Percentiles rank a stretch among this genome's conserved stretches.
Evolutionary conservation across 345 rosid genomes (phyloP).

Genomic region (Xanthoceras sorbifolium): DNA sequence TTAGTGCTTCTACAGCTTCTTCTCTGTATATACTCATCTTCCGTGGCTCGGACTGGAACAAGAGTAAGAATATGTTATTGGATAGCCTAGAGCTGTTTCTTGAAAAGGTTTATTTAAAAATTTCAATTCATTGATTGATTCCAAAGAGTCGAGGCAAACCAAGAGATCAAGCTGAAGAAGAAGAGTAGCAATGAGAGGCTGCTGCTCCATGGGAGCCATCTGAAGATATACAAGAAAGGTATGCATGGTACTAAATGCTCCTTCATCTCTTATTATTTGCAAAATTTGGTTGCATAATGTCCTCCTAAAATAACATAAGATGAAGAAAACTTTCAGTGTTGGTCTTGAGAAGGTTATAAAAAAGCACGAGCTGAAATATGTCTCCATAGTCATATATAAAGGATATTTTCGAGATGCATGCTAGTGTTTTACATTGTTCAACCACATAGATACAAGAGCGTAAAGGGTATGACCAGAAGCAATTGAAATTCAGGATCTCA

Average conservation of each 20-base stretch:
- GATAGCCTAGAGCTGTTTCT: background rate
- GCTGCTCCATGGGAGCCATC: constrained; percentile 69
- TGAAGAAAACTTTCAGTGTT: background rate
- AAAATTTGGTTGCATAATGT: constrained; percentile 50
- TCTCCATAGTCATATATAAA: background rate
- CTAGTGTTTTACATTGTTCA: background rate
- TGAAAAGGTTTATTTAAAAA: background rate
- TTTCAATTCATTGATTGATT: constrained; percentile 2
- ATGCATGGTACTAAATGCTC: constrained; percentile 71
- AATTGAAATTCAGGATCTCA: constrained; percentile 2
- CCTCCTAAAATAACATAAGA: constrained; percentile 43
- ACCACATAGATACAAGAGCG: background rate
- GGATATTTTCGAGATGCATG: background rate
- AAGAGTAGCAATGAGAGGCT: constrained; percentile 56
- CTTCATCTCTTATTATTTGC: constrained; percentile 59
- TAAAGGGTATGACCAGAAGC: background rate
- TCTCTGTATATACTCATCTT: constrained; percentile 81
- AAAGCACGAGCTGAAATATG: background rate
- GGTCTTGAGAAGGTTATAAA: background rate
- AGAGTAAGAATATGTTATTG: constrained; percentile 4
- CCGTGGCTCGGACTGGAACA: constrained; percentile 56
- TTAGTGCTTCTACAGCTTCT: constrained; percentile 60
- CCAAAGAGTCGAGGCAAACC: constrained; percentile 35
- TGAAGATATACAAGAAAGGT: constrained; percentile 70
- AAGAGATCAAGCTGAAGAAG: constrained; percentile 72